Evolutionary conservation across 208 protist species (phyloP).

Genomic region (Crithidia expoeki): DNA sequence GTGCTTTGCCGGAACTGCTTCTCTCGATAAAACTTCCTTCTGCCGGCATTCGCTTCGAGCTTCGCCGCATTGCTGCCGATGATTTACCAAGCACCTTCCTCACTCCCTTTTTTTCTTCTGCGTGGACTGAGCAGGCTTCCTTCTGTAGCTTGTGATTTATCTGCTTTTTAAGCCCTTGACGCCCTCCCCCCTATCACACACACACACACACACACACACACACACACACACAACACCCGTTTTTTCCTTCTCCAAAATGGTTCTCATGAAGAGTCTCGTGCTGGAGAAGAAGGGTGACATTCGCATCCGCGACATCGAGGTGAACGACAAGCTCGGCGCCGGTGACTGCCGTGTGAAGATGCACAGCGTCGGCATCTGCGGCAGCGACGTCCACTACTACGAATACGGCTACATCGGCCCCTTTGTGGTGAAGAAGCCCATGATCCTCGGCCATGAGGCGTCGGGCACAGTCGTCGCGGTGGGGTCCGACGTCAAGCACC

Average conservation of each 20-base stretch:
- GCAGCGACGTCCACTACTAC: conserved; percentile 76
- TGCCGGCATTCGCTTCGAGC: too few relatives aligned
- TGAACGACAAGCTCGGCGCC: conserved; percentile 50
- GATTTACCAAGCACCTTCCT: too few relatives aligned
- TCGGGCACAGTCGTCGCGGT: conserved; percentile 61
- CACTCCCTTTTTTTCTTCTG: too few relatives aligned
- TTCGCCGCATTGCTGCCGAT: too few relatives aligned
- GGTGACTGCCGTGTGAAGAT: conserved; percentile 59
- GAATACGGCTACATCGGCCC: conserved; percentile 61
- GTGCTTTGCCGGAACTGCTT: too few relatives aligned
- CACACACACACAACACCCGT: background rate
- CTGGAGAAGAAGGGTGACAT: conserved; percentile 51
- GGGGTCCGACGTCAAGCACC: conserved; percentile 45
- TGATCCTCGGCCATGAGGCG: conserved; percentile 77
- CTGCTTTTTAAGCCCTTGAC: too few relatives aligned
- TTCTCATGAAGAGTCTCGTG: conserved; percentile 57
- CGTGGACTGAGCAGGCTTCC: too few relatives aligned
- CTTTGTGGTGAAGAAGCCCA: conserved; percentile 58
- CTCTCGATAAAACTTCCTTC: too few relatives aligned
- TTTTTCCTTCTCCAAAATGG: conserved; percentile 35
- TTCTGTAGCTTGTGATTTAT: too few relatives aligned
- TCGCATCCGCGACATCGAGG: conserved; percentile 43
- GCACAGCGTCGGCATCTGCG: conserved; percentile 72
- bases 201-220: background rate
- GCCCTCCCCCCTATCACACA: too few relatives aligned